phyloP scores from a whole-genome alignment of 2,329 filamentous ascomycete genomes.

The Scytalidium sp. region DNA sequence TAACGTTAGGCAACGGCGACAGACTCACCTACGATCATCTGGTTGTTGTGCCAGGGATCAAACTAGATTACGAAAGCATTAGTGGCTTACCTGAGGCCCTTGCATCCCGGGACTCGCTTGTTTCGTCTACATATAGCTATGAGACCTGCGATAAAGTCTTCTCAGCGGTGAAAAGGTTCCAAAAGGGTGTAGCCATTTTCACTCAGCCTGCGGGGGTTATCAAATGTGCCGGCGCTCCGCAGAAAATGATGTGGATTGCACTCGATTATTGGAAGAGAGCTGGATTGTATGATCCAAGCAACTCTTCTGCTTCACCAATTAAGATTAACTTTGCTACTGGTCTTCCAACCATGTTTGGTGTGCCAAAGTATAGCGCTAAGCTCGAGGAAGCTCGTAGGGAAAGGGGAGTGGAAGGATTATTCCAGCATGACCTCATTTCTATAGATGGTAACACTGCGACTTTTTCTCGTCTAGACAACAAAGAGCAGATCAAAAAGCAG shows the following conservation, averaged over 20 bases:
- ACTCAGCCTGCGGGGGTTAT: slow-evolving; percentile 56
- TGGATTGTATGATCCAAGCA: slow-evolving; percentile 44
- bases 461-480: slow-evolving; percentile 42
- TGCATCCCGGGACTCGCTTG: slow-evolving; percentile 40
- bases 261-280: slow-evolving; percentile 55
- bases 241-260: slow-evolving; percentile 62
- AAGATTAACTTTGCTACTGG: slow-evolving; percentile 54
- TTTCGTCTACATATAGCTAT: slow-evolving; percentile 58
- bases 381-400: slow-evolving; percentile 52
- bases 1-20: slow-evolving; percentile 54
- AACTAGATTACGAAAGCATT: slow-evolving; percentile 47
- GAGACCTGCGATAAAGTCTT: slow-evolving; percentile 53
- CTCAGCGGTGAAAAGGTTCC: slow-evolving; percentile 42
- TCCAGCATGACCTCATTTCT: slow-evolving; percentile 53
- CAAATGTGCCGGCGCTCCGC: slow-evolving; percentile 60
- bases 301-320: slow-evolving; percentile 39
- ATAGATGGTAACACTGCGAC: slow-evolving; percentile 51
- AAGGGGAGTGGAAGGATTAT: slow-evolving; percentile 54
- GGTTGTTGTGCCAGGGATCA: slow-evolving; percentile 58
- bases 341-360: slow-evolving; percentile 55
- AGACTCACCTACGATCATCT: slow-evolving; percentile 61
- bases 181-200: slow-evolving; percentile 53
- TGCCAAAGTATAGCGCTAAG: slow-evolving; percentile 54
- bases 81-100: slow-evolving; percentile 56
- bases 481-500: slow-evolving; percentile 39